These are phyloP conservation scores for Rosa rugosa DNA, from an alignment of 306 rosid genomes.

Conservation along the genomic window DNA sequence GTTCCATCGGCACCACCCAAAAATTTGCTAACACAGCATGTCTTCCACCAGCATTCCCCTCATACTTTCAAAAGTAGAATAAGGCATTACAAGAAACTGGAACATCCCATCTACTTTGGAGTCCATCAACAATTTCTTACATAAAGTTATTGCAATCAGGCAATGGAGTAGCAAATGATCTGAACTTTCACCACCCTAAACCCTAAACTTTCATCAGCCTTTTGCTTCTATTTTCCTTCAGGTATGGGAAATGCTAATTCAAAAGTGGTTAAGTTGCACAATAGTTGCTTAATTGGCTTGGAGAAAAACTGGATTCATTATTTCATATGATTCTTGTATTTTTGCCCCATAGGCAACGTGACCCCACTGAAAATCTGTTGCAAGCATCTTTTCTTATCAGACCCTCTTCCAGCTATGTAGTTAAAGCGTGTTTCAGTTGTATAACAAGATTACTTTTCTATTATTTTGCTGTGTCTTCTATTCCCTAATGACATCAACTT, in stretches of 20 bases:
- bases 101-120: neutral
- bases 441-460: slow-evolving; percentile 8
- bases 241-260: neutral
- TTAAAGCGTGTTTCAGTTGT: neutral
- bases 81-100: neutral
- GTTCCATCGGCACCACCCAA: neutral
- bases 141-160: neutral
- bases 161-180: neutral
- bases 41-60: neutral
- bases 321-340: neutral
- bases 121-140: neutral
- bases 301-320: neutral
- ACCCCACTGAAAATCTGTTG: neutral
- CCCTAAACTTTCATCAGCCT: neutral
- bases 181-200: neutral
- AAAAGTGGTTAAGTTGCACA: neutral
- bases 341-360: neutral
- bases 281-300: too few species aligned
- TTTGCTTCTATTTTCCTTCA: neutral
- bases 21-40: neutral
- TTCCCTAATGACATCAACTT: slow-evolving; percentile 22
- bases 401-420: neutral
- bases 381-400: neutral
- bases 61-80: neutral
- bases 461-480: slow-evolving; percentile 20